Evolutionary conservation across 768 basidiomycete species (phyloP).

Genomic region (Arthromyces matolae): DNA sequence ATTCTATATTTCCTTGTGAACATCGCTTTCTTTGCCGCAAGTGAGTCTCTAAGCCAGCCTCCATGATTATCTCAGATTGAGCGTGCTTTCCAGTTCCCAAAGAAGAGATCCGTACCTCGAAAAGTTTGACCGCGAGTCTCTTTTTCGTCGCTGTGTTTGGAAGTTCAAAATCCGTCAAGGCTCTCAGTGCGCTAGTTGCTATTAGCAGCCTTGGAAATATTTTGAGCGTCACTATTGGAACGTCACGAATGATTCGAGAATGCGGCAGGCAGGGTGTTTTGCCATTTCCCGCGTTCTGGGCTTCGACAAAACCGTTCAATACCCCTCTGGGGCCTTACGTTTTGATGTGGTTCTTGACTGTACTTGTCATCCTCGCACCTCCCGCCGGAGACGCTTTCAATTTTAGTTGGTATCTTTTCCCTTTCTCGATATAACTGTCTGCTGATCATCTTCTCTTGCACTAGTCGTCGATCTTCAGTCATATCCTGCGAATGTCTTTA

Average conservation of each 20-base stretch:
- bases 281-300: conserved; percentile 48
- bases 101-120: conserved; percentile 38
- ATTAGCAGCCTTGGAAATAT: conserved; percentile 40
- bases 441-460: neutral
- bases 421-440: neutral
- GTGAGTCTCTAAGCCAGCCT: conserved; percentile 13
- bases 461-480: conserved; percentile 37
- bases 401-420: conserved; percentile 28
- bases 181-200: conserved; percentile 36
- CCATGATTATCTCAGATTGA: neutral
- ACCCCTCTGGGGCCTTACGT: conserved; percentile 46
- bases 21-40: conserved; percentile 36
- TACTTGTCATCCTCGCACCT: conserved; percentile 45
- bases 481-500: conserved; percentile 35
- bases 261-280: conserved; percentile 50
- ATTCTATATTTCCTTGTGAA: conserved; percentile 49
- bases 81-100: conserved; percentile 34
- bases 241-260: conserved; percentile 44
- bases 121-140: conserved; percentile 42
- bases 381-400: conserved; percentile 42
- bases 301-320: conserved; percentile 47
- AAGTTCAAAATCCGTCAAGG: conserved; percentile 28
- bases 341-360: conserved; percentile 42
- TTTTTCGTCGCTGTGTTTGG: conserved; percentile 53
- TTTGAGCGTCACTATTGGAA: conserved; percentile 21